Evolutionary conservation across 2,329 filamentous ascomycete genomes (phyloP), one percentile per base, ranked within the genome.

Genomic region (Spiromastix sp.): DNA sequence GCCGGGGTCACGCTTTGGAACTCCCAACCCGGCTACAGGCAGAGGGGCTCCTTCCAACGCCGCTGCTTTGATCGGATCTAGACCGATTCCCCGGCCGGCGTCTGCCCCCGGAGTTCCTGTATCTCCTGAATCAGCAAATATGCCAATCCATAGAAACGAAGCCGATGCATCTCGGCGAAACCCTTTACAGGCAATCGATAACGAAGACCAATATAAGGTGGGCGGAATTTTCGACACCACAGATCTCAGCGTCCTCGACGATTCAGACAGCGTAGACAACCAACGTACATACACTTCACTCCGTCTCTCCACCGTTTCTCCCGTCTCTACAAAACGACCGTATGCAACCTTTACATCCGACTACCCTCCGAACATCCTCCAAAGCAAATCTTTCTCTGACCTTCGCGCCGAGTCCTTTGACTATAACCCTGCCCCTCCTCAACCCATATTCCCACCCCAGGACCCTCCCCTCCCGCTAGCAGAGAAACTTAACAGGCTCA

Each of bases 371-470:
- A 52, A 63, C 12, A 42, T 57, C 10, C 57, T 74, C 2, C 55
- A 56, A 22, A 50, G 54, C 10, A 71, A 70, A 54, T 52, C 53
- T 1, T 72, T 69, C 38, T 47, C 59, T 0, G 56, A 67, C n/a
- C 59, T 74, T 3, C 63, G 64, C 41, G 55, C 57, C 3, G 66
- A 74, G 41, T 52, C 60, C 4, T 74, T 74, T 43, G 66, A 72
- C 33, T 53, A 51, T 18, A 55, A 56, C 12, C 64, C 61, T 8
- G 47, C 50, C 8, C 40, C 48, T 11, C 46, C 50, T 9, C 40
- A 46, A n/a, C 45, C 47, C 4, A 42, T 39, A 21, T 37, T 34
- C 38, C 49, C 32, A 45, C 48, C 18, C 38, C 45, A 37, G 37
- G 43, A 30, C 27, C 48, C 32, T 30, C 49, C 42, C 7, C 46